Evolutionary conservation across 306 rosid species (phyloP), one percentile per base, ranked within the genome.

Genomic region (Quercus berberidifolia): DNA sequence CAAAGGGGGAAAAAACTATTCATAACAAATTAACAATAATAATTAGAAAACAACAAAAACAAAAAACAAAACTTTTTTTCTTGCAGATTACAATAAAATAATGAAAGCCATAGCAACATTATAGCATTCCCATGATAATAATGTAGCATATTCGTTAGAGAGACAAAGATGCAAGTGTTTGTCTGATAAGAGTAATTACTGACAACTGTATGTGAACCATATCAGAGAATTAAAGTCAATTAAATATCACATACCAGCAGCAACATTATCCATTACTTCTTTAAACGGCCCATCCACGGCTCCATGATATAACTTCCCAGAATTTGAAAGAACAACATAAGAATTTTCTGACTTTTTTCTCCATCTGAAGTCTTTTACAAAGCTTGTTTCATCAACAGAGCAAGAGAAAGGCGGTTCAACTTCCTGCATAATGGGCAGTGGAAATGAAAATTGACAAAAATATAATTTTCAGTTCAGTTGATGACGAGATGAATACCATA

Each of bases 281-380:
- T 83, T 73, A 73, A 91, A 62, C 38, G 89, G 86, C 57, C 20
- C 77, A 84, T 65, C 90, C 73, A 64, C 67, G 28, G 79, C 83
- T 82, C 98, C 97, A 52, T 75, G 80, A 75, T 86, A 85, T 23
- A 94, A 78, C 72, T 87, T 79, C 72, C 97, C 91, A 41, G 80
- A 71, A 78, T 84, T 80, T 38, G 97, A 91, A 76, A 94, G 98
- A 81, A 88, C 88, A 73, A 91, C 57, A 80, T 73, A 94, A 62
- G 81, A 83, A 73, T 79, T 81, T 58, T 90, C 87, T 43, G 82
- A 58, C 64, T 81, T 76, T 71, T 88, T 89, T 75, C 81, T 86
- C 98, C 98, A 94, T 1, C 80, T 84, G 76, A 94, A 60, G 84
- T 91, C 98, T 84, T 92, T 92, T 78, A 91, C 86, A 77, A 23